Evolutionary conservation across 768 basidiomycete species (phyloP).

Genomic region (Psilocybe sp.): DNA sequence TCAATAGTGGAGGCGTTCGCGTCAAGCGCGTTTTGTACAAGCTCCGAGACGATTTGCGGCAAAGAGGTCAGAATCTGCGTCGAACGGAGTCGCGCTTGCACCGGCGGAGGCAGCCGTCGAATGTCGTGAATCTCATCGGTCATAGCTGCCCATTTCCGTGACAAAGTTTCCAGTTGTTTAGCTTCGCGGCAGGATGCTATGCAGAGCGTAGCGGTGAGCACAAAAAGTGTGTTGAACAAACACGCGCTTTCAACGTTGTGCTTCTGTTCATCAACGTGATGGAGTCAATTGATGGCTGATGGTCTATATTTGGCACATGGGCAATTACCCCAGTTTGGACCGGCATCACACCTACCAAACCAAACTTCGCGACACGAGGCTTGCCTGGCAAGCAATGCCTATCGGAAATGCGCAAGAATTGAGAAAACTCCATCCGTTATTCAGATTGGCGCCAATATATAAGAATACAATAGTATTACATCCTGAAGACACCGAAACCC

Average conservation of each 20-base stretch:
- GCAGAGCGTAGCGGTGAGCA: background rate
- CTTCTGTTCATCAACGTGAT: background rate
- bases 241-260: slow-evolving; percentile 8
- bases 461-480: slow-evolving; percentile 45
- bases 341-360: slow-evolving; percentile 7
- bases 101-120: slow-evolving; percentile 53
- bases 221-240: background rate
- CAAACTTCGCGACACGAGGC: slow-evolving; percentile 15
- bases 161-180: background rate
- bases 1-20: slow-evolving; percentile 69
- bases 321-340: background rate
- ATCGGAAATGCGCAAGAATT: too few species aligned
- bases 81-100: slow-evolving; percentile 73
- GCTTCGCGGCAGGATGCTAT: background rate
- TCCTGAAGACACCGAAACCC: slow-evolving; percentile 89
- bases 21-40: slow-evolving; percentile 89
- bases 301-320: slow-evolving; percentile 13
- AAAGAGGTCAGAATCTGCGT: slow-evolving; percentile 82
- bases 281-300: slow-evolving; percentile 3
- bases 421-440: background rate
- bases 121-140: slow-evolving; percentile 21
- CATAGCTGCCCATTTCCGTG: slow-evolving; percentile 19
- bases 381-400: too few species aligned
- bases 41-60: slow-evolving; percentile 76
- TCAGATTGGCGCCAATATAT: background rate